Percentiles rank a stretch among this genome's conserved stretches.
phyloP scores from a whole-genome alignment of 2,329 filamentous ascomycete genomes.

The Cucurbitaria berberidis region DNA sequence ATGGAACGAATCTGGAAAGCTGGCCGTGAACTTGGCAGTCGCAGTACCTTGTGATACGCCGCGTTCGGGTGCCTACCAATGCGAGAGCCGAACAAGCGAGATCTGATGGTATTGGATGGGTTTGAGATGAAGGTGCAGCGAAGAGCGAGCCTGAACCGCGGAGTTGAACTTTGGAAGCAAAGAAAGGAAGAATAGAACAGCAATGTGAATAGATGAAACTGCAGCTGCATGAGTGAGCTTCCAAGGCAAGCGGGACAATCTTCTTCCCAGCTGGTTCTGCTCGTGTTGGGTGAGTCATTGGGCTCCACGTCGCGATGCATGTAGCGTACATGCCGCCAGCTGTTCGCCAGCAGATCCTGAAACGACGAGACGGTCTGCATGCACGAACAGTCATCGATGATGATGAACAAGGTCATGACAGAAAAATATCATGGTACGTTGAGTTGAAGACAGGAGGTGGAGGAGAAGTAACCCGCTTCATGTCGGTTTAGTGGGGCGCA shows the following conservation, averaged over 20 bases:
- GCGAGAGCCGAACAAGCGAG: conserved; percentile 12
- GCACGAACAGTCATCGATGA: conserved; percentile 23
- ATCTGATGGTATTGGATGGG: conserved; percentile 25
- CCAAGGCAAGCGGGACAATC: neutral
- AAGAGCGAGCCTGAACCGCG: conserved; percentile 8
- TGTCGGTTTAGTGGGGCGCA: conserved; percentile 29
- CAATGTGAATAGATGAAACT: conserved; percentile 17
- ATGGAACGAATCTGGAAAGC: conserved; percentile 3
- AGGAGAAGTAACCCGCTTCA: conserved; percentile 18
- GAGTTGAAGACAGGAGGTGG: conserved; percentile 3
- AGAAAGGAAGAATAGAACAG: neutral
- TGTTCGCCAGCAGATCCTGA: conserved; percentile 36
- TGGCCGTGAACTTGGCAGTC: conserved; percentile 12
- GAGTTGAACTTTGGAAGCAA: neutral
- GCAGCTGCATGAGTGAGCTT: conserved; percentile 11
- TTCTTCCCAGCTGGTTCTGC: conserved; percentile 10
- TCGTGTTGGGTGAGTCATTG: conserved; percentile 41
- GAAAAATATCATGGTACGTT: conserved; percentile 5
- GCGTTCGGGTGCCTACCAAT: conserved; percentile 14
- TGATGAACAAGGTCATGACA: neutral
- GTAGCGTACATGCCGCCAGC: conserved; percentile 26
- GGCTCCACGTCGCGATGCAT: conserved; percentile 43
- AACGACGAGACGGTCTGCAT: conserved; percentile 33
- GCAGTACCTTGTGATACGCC: conserved; percentile 27
- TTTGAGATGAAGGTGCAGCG: conserved; percentile 25